Evolutionary conservation across 2,329 filamentous ascomycete species (phyloP), one percentile per base, ranked within the genome.

Genomic region (Microsporum ferrugineum): DNA sequence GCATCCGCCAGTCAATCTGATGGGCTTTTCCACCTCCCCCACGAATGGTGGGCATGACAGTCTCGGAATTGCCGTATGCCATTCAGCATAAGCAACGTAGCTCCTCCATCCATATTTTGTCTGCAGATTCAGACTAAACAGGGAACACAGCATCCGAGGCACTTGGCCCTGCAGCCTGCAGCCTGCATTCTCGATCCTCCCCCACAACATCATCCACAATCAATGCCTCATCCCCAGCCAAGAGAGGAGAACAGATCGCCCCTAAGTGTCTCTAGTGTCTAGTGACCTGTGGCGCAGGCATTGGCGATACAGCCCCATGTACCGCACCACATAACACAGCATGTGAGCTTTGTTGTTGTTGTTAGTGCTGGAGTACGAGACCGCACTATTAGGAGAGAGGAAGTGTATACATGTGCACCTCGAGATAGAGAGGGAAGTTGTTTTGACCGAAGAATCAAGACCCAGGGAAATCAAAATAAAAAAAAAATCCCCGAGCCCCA

Each of bases 271-370:
- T 41, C n/a, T 3, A 17, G 27, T n/a, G 27, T 51, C 45, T 14
- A 51, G 27, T 51, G 45, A 55, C 51, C 45, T 55, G 51, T 55
- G 51, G 51, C 51, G 51, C 51, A 36, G 33, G 51, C 51, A 55
- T 17, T 55, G 33, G 51, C 51, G 51, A n/a, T 55, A 34, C 31
- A 47, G 6, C 17, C 17, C 43, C 43, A 8, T 6, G n/a, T 23
- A 23, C 43, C 43, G 17, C 43, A 47, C 43, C 43, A 47, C 43
- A 47, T 47, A 47, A 17, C 51, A 55, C 31, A 23, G 51, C 51
- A 55, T 55, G 29, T 55, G 31, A 31, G 23, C 17, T 23, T 23
- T 23, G 17, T 23, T 23, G 17, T 23, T 23, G 17, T 23, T 23
- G 17, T 23, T 23, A 23, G 17, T 51, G 27, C 17, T 29, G 23